phyloP scores from a whole-genome alignment of 768 basidiomycete species.

The Royoungia palumana region DNA sequence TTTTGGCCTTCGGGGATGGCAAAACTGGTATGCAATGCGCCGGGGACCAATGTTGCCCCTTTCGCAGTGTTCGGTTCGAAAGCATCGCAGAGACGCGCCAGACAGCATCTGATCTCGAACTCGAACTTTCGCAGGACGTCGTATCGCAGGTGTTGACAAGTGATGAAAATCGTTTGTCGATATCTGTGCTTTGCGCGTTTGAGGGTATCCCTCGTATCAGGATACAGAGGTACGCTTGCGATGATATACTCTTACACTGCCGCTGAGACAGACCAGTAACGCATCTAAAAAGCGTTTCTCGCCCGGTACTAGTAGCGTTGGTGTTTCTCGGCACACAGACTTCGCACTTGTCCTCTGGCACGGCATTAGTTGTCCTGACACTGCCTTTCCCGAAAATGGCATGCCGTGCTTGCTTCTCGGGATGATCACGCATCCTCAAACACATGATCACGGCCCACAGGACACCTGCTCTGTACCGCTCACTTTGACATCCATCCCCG shows the following conservation, averaged over 20 bases:
- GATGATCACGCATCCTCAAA: constrained; percentile 5
- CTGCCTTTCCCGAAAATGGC: not conserved
- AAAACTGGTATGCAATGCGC: not conserved
- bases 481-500: constrained; percentile 5
- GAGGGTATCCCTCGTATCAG: constrained; percentile 13
- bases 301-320: not conserved
- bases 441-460: not conserved
- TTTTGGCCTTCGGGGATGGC: constrained; percentile 1
- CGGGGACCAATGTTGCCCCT: constrained; percentile 10
- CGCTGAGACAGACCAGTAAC: constrained; percentile 13
- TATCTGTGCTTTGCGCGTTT: constrained; percentile 14
- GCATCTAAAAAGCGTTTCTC: not conserved
- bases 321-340: not conserved
- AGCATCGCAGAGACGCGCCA: not conserved
- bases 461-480: not conserved
- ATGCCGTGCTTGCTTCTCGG: constrained; percentile 18
- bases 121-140: constrained; percentile 10
- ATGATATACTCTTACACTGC: not conserved
- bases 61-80: constrained; percentile 17
- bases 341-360: constrained; percentile 14
- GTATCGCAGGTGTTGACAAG: constrained; percentile 9
- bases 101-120: not conserved
- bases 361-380: not conserved
- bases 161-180: not conserved
- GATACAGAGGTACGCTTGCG: constrained; percentile 14